phyloP scores from a whole-genome alignment of 139 green algal species.

The Gonium pectorale region DNA sequence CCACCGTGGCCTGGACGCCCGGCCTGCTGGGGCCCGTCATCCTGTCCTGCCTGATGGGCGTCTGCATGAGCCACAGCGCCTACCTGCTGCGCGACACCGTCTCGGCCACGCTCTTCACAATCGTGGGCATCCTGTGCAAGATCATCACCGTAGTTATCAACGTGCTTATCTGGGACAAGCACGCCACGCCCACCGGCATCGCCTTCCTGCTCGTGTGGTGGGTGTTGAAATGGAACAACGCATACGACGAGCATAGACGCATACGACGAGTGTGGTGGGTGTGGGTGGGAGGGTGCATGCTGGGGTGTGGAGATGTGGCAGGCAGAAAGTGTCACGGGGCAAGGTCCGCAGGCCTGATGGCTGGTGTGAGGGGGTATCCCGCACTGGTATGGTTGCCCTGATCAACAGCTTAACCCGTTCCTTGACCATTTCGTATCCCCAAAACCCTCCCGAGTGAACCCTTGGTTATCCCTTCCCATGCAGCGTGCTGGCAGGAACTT shows the following conservation, averaged over 20 bases:
- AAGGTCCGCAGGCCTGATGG: not conserved
- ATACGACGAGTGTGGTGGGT: no score
- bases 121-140: constrained; percentile 92
- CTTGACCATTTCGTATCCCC: not conserved
- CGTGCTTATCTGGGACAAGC: constrained; percentile 58
- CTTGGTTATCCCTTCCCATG: not conserved
- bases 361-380: not conserved
- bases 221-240: not conserved
- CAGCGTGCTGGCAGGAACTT: constrained; percentile 57
- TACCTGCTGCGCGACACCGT: constrained; percentile 80
- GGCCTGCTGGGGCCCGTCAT: constrained; percentile 55
- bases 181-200: constrained; percentile 46
- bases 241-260: no score
- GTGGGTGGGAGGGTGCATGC: not conserved
- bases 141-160: constrained; percentile 61
- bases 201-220: constrained; percentile 55
- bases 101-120: constrained; percentile 83
- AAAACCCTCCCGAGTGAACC: not conserved
- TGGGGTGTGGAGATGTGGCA: not conserved
- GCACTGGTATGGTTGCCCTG: not conserved
- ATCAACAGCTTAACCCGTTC: not conserved
- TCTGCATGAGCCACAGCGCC: constrained; percentile 65
- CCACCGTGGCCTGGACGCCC: constrained; percentile 39
- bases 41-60: constrained; percentile 79
- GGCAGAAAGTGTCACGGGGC: not conserved